Conservation (phyloP, 805 yeast species). For the Ogataea siamensis region DNA sequence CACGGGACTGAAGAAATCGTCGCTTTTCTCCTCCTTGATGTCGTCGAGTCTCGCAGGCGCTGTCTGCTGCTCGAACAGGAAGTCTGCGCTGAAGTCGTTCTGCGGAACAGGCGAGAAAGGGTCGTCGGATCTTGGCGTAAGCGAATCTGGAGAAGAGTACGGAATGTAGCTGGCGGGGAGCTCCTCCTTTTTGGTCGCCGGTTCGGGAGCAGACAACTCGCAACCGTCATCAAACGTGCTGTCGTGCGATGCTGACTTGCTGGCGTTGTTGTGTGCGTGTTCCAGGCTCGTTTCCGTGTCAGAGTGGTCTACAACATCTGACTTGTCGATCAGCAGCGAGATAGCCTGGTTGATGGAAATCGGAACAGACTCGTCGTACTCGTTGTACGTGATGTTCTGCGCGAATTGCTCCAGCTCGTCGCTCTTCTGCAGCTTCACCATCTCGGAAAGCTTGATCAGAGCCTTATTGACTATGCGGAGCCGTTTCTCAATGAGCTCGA, state of each 20-base stretch:
- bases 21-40: conserved; percentile 24
- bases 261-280: not conserved
- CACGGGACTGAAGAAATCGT: conserved; percentile 14
- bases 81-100: conserved; percentile 12
- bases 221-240: not conserved
- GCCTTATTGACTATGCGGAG: conserved; percentile 50
- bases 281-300: conserved; percentile 32
- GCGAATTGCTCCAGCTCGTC: conserved; percentile 16
- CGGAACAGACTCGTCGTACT: conserved; percentile 22
- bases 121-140: conserved; percentile 26
- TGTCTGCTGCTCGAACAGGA: conserved; percentile 4
- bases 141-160: conserved; percentile 28
- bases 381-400: conserved; percentile 17
- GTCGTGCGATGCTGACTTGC: conserved; percentile 5
- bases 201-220: not conserved
- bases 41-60: conserved; percentile 14
- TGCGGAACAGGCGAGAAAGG: conserved; percentile 19
- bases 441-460: conserved; percentile 40
- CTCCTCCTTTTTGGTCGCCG: not conserved
- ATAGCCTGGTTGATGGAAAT: conserved; percentile 50
- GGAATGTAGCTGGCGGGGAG: conserved; percentile 6
- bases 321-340: conserved; percentile 38
- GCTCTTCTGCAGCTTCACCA: conserved; percentile 23
- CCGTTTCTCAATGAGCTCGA: conserved; percentile 60
- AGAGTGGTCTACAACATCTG: conserved; percentile 38